phyloP scores from a whole-genome alignment of 768 basidiomycete genomes.

The Hydnomerulius pinastri region DNA sequence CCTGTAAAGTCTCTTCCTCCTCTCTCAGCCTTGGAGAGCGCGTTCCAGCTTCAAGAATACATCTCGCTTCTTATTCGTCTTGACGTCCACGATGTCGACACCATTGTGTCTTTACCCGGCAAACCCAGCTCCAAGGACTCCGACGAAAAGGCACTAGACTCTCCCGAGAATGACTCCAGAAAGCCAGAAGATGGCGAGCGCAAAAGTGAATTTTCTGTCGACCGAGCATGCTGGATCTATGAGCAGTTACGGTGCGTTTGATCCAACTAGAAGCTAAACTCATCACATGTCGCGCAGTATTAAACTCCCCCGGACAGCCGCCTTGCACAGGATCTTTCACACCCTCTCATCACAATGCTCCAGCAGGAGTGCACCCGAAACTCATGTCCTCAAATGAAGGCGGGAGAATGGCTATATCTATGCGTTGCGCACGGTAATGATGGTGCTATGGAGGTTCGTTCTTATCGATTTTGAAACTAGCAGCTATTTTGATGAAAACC shows the following conservation, averaged over 20 bases:
- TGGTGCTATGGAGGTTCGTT: slow-evolving; percentile 77
- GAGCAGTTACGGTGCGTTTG: slow-evolving; percentile 54
- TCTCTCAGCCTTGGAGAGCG: slow-evolving; percentile 78
- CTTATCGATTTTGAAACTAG: neutral
- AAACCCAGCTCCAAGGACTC: slow-evolving; percentile 33
- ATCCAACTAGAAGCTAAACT: neutral
- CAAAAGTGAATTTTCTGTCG: slow-evolving; percentile 60
- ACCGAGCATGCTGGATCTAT: slow-evolving; percentile 86
- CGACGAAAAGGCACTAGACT: slow-evolving; percentile 21
- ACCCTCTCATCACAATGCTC: slow-evolving; percentile 81
- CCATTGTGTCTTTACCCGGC: slow-evolving; percentile 77
- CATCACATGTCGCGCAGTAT: neutral
- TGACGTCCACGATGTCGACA: slow-evolving; percentile 86
- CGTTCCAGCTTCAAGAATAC: slow-evolving; percentile 94
- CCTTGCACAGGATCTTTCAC: slow-evolving; percentile 83
- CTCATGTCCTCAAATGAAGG: slow-evolving; percentile 97
- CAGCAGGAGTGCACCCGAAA: slow-evolving; percentile 86
- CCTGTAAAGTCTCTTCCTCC: slow-evolving; percentile 72
- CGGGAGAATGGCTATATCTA: slow-evolving; percentile 96
- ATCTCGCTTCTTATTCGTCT: slow-evolving; percentile 83
- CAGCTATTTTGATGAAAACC: slow-evolving; percentile 16
- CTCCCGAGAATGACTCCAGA: slow-evolving; percentile 34
- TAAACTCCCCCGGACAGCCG: slow-evolving; percentile 50
- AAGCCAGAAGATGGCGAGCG: slow-evolving; percentile 29
- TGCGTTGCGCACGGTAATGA: slow-evolving; percentile 94